Conservation (phyloP, 108 stramenopile genomes). For the Nitzschia putrida region DNA sequence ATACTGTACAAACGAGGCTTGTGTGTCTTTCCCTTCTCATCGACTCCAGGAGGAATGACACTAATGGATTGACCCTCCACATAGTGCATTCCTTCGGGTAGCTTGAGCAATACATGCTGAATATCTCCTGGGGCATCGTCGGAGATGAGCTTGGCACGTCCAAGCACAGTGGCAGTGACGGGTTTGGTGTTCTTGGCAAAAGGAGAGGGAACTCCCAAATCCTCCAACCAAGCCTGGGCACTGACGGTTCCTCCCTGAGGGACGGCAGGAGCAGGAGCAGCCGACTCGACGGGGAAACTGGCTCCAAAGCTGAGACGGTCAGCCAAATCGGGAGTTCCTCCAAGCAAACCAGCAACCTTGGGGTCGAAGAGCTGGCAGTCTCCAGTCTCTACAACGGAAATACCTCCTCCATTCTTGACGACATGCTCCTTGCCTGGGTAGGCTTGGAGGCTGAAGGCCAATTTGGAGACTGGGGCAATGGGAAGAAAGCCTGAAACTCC, state of each 20-base stretch:
- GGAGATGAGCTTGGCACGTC: conserved; percentile 60
- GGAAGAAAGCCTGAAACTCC: neutral
- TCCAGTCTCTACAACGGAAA: conserved; percentile 43
- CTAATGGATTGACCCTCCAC: conserved; percentile 83
- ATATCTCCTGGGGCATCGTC: conserved; percentile 87
- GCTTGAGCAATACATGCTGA: conserved; percentile 68
- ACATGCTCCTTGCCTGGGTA: conserved; percentile 18
- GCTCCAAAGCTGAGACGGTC: conserved; percentile 41
- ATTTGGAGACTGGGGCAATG: neutral
- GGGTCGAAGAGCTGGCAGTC: conserved; percentile 65
- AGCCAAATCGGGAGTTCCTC: conserved; percentile 44
- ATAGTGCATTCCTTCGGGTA: conserved; percentile 82
- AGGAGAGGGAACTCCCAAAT: conserved; percentile 70
- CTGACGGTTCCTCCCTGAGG: conserved; percentile 13
- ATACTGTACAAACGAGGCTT: conserved; percentile 87
- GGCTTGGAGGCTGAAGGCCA: neutral
- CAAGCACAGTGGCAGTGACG: conserved; percentile 69
- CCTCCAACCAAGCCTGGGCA: conserved; percentile 81
- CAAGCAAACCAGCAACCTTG: conserved; percentile 54
- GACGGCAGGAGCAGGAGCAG: conserved; percentile 4
- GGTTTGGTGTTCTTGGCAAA: conserved; percentile 76
- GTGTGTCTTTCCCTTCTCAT: conserved; percentile 56
- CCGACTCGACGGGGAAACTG: conserved; percentile 5
- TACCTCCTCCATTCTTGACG: conserved; percentile 48
- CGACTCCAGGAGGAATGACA: conserved; percentile 81